Percentiles rank a stretch among this genome's conserved stretches.
Conservation (phyloP, 306 rosid genomes). For the Vicia sativa region DNA sequence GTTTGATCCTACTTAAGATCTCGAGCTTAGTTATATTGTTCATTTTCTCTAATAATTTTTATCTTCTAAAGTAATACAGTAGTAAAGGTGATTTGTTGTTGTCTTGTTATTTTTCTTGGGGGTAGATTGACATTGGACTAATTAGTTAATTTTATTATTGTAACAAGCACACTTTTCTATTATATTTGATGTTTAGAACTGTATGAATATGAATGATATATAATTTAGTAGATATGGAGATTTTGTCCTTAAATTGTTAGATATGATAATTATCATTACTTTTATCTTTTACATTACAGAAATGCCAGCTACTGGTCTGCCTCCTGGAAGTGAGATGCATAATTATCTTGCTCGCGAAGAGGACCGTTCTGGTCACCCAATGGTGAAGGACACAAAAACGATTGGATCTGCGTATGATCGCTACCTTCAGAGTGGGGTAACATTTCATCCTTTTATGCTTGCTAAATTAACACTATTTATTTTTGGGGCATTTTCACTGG, state of each 20-base stretch:
- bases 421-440: slow-evolving; percentile 90
- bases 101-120: neutral
- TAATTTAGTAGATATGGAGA: neutral
- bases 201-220: slow-evolving; percentile 8
- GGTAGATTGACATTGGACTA: neutral
- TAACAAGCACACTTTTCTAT: neutral
- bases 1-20: too few relatives aligned
- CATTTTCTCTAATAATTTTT: neutral
- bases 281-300: slow-evolving; percentile 43
- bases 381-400: slow-evolving; percentile 61
- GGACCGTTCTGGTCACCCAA: slow-evolving; percentile 56
- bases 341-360: slow-evolving; percentile 61
- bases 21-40: neutral
- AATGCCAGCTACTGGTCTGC: slow-evolving; percentile 54
- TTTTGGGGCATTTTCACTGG: slow-evolving; percentile 15
- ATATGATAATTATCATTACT: neutral
- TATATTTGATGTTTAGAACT: neutral
- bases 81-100: neutral
- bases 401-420: slow-evolving; percentile 86
- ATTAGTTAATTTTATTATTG: slow-evolving; percentile 1
- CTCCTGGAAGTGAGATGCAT: slow-evolving; percentile 70
- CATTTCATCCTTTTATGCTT: slow-evolving; percentile 31
- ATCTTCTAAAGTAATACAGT: neutral
- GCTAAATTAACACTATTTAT: slow-evolving; percentile 13
- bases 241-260: neutral